These are phyloP conservation scores for Candida patagonica DNA, from an alignment of 805 yeast species.

Conservation along the genomic window DNA sequence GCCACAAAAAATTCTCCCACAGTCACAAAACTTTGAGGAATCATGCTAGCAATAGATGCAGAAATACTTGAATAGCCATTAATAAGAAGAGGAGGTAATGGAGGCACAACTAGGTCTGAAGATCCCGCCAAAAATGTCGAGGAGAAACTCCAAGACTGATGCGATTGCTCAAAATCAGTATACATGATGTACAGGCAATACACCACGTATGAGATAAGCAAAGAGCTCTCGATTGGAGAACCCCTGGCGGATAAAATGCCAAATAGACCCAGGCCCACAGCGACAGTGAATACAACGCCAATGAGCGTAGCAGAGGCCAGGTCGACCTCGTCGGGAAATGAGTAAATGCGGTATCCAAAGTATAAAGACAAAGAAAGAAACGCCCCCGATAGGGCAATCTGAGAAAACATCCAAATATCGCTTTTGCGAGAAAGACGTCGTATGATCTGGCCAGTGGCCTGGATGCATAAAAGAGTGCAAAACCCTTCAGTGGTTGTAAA, in stretches of 20 bases:
- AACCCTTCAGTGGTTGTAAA: slow-evolving; percentile 90
- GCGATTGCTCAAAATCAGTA: slow-evolving; percentile 58
- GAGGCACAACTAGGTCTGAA: slow-evolving; percentile 16
- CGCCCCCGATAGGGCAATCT: slow-evolving; percentile 62
- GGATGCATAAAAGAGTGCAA: slow-evolving; percentile 84
- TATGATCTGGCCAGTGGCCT: slow-evolving; percentile 78
- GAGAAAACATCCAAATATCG: slow-evolving; percentile 71
- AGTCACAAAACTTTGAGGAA: slow-evolving; percentile 33
- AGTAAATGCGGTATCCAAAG: slow-evolving; percentile 75
- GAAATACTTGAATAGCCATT: slow-evolving; percentile 30
- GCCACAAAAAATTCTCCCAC: slow-evolving; percentile 37
- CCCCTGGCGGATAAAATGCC: slow-evolving; percentile 82
- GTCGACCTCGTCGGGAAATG: slow-evolving; percentile 57
- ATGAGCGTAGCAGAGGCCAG: slow-evolving; percentile 69
- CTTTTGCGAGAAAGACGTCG: slow-evolving; percentile 60
- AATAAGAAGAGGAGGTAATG: slow-evolving; percentile 31
- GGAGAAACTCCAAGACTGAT: slow-evolving; percentile 13
- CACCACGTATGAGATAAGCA: slow-evolving; percentile 83
- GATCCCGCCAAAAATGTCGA: slow-evolving; percentile 8
- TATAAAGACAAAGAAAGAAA: slow-evolving; percentile 68
- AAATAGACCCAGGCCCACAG: slow-evolving; percentile 63
- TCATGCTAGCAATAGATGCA: slow-evolving; percentile 29
- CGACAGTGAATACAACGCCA: slow-evolving; percentile 75
- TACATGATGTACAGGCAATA: slow-evolving; percentile 89
- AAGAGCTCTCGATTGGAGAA: slow-evolving; percentile 80